Percentiles rank a stretch among this genome's conserved stretches.
These are phyloP conservation scores for Euphorbia peplus DNA, from an alignment of 345 rosid genomes.

Conservation along the genomic window DNA sequence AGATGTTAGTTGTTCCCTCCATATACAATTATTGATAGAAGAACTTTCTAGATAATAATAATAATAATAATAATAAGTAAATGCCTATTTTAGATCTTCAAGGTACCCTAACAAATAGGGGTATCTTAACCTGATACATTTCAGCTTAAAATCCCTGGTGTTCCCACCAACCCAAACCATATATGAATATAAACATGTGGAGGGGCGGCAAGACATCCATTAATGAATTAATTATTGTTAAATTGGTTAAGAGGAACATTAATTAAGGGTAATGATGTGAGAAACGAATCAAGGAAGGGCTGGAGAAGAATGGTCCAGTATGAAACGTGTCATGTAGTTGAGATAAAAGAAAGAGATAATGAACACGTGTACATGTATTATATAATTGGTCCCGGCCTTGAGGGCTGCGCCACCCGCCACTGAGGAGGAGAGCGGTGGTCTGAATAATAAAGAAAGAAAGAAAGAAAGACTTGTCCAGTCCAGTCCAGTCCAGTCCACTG, in stretches of 20 bases:
- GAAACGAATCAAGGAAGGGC: constrained; percentile 19
- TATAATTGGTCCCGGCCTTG: constrained; percentile 41
- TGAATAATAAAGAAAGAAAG: too few relatives aligned
- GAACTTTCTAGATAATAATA: too few relatives aligned
- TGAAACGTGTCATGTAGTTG: constrained; percentile 26
- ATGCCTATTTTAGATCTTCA: background rate
- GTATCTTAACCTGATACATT: too few relatives aligned
- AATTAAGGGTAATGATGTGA: constrained; percentile 5
- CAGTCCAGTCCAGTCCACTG: too few relatives aligned
- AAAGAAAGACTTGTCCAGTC: too few relatives aligned
- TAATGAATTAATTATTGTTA: background rate
- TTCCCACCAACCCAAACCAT: constrained; percentile 31
- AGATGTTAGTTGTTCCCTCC: too few relatives aligned
- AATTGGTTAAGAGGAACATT: background rate
- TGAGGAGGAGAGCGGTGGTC: background rate
- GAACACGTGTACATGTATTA: constrained; percentile 17
- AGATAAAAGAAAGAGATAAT: background rate
- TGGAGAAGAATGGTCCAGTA: constrained; percentile 26
- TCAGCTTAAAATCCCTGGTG: constrained; percentile 15
- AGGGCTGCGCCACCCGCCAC: constrained; percentile 37
- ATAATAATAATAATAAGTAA: too few relatives aligned
- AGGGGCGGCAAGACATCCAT: constrained; percentile 18
- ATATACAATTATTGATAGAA: too few relatives aligned
- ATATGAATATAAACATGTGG: constrained; percentile 4
- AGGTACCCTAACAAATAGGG: background rate